These are phyloP conservation scores for Lactarius sanguifluus DNA, from an alignment of 768 basidiomycete genomes.

Conservation along the genomic window DNA sequence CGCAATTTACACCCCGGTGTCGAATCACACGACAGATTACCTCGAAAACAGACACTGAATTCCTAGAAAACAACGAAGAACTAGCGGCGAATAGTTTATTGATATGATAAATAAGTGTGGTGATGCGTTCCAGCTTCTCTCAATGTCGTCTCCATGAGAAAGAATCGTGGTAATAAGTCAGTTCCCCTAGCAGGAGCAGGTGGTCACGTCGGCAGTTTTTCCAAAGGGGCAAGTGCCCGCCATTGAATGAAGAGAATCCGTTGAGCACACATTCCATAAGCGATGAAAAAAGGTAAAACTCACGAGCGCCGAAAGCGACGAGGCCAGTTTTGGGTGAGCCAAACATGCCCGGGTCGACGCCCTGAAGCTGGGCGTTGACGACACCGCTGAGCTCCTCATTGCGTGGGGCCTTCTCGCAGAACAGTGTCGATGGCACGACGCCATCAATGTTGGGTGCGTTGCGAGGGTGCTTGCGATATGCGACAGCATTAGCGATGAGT, in stretches of 20 bases:
- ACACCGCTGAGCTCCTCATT: slow-evolving; percentile 51
- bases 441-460: slow-evolving; percentile 46
- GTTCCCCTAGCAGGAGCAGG: slow-evolving; percentile 14
- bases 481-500: slow-evolving; percentile 44
- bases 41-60: not conserved
- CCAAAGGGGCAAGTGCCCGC: slow-evolving; percentile 28
- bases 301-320: slow-evolving; percentile 46
- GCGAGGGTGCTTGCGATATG: slow-evolving; percentile 45
- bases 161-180: slow-evolving; percentile 5
- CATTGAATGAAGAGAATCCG: not conserved
- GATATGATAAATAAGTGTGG: not conserved
- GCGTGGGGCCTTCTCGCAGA: slow-evolving; percentile 55
- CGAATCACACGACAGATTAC: not conserved
- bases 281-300: slow-evolving; percentile 29
- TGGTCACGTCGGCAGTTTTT: slow-evolving; percentile 19
- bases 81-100: not conserved
- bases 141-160: not conserved
- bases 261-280: not conserved
- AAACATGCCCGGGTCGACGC: slow-evolving; percentile 53
- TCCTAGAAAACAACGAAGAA: not conserved
- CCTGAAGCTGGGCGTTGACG: slow-evolving; percentile 56
- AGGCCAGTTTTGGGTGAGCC: slow-evolving; percentile 50
- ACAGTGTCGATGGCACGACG: slow-evolving; percentile 47
- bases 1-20: not conserved
- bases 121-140: not conserved